These are phyloP conservation scores for Magnaporthiopsis poae DNA, from an alignment of 2,329 filamentous ascomycete species.

Conservation along the genomic window DNA sequence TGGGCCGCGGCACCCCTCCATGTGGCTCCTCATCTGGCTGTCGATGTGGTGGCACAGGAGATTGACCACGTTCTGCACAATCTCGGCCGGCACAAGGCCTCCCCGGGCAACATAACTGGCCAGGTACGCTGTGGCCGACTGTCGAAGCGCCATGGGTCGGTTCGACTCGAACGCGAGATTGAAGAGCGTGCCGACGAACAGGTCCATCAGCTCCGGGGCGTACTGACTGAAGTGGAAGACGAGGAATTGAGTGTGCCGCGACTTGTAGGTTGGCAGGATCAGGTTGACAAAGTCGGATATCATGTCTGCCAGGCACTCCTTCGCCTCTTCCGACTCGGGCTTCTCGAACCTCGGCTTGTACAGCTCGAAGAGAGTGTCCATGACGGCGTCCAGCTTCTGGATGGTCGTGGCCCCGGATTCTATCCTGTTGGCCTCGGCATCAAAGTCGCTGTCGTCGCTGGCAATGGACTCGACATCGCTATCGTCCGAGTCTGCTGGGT, in stretches of 20 bases:
- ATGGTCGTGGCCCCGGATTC: conserved; percentile 71
- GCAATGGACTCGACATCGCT: conserved; percentile 63
- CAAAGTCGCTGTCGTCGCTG: conserved; percentile 59
- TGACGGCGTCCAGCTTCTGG: conserved; percentile 80
- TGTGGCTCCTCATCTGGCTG: conserved; percentile 60
- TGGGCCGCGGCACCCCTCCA: conserved; percentile 67
- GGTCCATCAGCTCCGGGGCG: conserved; percentile 66
- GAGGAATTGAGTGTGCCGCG: conserved; percentile 87
- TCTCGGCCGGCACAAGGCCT: conserved; percentile 63
- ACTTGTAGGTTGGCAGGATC: conserved; percentile 83
- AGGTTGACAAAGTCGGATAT: conserved; percentile 78
- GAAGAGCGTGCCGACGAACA: conserved; percentile 70
- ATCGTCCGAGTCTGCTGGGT: conserved; percentile 38
- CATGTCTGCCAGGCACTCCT: conserved; percentile 66
- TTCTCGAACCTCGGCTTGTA: conserved; percentile 65
- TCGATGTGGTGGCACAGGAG: conserved; percentile 71
- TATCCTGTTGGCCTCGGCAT: conserved; percentile 53
- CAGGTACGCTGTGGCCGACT: conserved; percentile 82
- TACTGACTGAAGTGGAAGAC: conserved; percentile 90
- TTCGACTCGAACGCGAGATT: conserved; percentile 61
- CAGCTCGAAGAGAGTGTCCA: conserved; percentile 77
- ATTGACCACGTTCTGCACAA: conserved; percentile 74
- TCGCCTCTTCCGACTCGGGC: conserved; percentile 57
- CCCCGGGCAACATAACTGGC: conserved; percentile 90
- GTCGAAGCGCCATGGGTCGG: conserved; percentile 62